phyloP scores from a whole-genome alignment of 495 filamentous ascomycete genomes.

The Talaromyces nanjingensis region DNA sequence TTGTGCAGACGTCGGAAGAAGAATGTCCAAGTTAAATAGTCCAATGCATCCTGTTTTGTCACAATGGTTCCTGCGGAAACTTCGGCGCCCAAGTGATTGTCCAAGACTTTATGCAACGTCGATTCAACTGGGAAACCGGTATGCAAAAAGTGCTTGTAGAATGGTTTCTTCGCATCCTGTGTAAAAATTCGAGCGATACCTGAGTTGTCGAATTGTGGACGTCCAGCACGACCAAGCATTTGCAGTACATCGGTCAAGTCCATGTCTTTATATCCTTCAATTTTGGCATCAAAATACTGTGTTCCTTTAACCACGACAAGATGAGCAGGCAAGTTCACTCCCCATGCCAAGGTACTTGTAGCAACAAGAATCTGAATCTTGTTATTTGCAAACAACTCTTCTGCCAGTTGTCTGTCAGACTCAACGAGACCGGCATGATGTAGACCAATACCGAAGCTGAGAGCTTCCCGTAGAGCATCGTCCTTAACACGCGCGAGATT shows the following conservation, averaged over 20 bases:
- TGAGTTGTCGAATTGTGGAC: constrained; percentile 92
- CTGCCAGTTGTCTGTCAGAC: constrained; percentile 80
- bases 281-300: constrained; percentile 97
- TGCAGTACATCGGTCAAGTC: constrained; percentile 97
- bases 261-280: constrained; percentile 97
- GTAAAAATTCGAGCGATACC: constrained; percentile 97
- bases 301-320: constrained; percentile 97
- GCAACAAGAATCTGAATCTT: constrained; percentile 96
- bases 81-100: constrained; percentile 95
- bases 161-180: constrained; percentile 96
- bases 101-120: constrained; percentile 88
- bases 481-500: constrained; percentile 85
- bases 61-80: constrained; percentile 85
- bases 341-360: constrained; percentile 97
- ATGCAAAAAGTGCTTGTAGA: constrained; percentile 99
- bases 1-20: constrained; percentile 97
- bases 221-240: constrained; percentile 93
- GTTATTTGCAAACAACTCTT: constrained; percentile 94
- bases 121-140: constrained; percentile 98
- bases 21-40: constrained; percentile 99
- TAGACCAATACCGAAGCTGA: constrained; percentile 93
- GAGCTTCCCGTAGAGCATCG: constrained; percentile 78
- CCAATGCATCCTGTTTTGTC: constrained; percentile 93
- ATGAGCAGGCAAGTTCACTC: constrained; percentile 96
- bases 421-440: constrained; percentile 97